Evolutionary conservation across 495 filamentous ascomycete genomes (phyloP).

Genomic region (Cetradonia linearis): DNA sequence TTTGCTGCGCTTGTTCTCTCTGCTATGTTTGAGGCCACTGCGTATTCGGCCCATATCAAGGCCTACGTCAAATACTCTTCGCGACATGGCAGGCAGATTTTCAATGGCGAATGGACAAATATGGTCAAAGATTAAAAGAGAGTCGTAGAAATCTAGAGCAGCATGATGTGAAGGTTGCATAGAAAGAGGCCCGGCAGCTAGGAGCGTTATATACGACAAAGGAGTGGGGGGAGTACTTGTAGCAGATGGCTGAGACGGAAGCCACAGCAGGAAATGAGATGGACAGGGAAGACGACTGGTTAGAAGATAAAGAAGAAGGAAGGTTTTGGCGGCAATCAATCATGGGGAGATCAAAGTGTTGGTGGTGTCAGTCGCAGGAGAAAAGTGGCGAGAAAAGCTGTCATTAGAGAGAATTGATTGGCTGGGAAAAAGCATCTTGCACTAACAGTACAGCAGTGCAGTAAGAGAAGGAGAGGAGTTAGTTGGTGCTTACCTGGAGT

Average conservation of each 20-base stretch:
- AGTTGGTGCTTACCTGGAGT: neutral
- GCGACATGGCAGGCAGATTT: conserved; percentile 24
- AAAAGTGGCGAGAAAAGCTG: too few species aligned
- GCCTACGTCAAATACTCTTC: conserved; percentile 26
- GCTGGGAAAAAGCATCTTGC: neutral
- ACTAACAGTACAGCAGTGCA: neutral
- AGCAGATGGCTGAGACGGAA: conserved; percentile 3
- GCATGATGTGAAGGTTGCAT: conserved; percentile 25
- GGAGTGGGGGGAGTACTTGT: neutral
- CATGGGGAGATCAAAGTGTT: neutral
- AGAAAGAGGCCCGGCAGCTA: neutral
- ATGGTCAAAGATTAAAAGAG: conserved; percentile 23
- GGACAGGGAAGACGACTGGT: conserved; percentile 3
- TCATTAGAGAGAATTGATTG: neutral
- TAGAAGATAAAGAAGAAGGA: neutral
- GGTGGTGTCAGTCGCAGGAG: neutral
- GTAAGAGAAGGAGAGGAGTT: neutral
- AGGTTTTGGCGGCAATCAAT: neutral
- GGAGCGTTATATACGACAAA: conserved; percentile 1
- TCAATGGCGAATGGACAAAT: conserved; percentile 22
- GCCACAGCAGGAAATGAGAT: conserved; percentile 16
- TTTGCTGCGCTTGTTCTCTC: conserved; percentile 20
- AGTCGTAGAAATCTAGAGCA: conserved; percentile 23
- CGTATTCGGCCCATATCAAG: conserved; percentile 24
- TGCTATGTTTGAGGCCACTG: conserved; percentile 20